Evolutionary conservation across 2,329 filamentous ascomycete species (phyloP), one percentile per base, ranked within the genome.

Genomic region (Exophiala aquamarina): DNA sequence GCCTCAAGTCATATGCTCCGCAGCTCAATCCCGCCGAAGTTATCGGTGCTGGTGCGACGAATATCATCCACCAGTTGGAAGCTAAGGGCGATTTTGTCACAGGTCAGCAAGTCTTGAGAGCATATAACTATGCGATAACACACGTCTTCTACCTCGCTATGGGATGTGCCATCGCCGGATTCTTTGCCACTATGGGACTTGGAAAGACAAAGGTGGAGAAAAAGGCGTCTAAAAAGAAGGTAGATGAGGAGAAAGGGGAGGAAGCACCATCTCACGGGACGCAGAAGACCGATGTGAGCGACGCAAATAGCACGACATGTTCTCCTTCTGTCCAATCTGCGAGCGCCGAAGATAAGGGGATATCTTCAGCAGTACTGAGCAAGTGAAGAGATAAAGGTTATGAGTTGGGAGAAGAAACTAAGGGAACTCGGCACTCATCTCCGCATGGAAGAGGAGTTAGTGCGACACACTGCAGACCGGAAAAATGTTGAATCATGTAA

Each of bases 21-120:
- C 28, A 31, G 7, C 26, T 58, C 4, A 45, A 59, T 39, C 43
- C 55, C 10, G 32, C 32, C 8, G 47, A 43, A 8, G 47, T 57
- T 14, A 53, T 54, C 31, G 41, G 32, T 19, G 43, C 45, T 14
- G 56, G 58, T 19, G 56, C 56, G 17, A 60, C 58, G 2, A 38
- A 49, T 15, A 54, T 54, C 32, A 37, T 50, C 10, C 36, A 33
- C 15, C 29, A 44, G 9, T 40, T 57, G 3, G 23, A 41, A 9
- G 28, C 44, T 11, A n/a, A 34, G 1, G 39, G 36, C 19, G 31
- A 57, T 5, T 14, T 32, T 10, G 28, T 15, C 7, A 29, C 26
- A 2, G 28, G 26, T 0, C 49, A 56, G 0, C 63, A 61, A 7
- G 66, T 70, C 1, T 37, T 69, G 5, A 13, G 49, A 29, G 49